phyloP scores from a whole-genome alignment of 164 flowering plant species.

The Litsea cubeba region DNA sequence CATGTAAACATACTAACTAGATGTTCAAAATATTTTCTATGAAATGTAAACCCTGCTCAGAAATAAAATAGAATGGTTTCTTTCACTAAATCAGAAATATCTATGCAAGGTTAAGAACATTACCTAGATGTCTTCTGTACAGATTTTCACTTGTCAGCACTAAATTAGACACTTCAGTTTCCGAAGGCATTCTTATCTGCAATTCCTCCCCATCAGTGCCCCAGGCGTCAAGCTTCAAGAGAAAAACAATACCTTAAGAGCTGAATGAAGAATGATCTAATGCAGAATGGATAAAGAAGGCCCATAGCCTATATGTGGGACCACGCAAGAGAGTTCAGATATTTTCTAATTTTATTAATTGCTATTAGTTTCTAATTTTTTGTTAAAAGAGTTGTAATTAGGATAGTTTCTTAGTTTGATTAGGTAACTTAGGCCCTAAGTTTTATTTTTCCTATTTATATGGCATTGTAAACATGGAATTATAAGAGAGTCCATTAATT shows the following conservation, averaged over 20 bases:
- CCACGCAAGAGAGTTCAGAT: too few relatives aligned
- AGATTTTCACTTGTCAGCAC: conserved; percentile 39
- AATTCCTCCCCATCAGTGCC: conserved; percentile 82
- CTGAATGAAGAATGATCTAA: background rate
- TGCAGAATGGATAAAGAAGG: background rate
- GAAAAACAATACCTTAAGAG: background rate
- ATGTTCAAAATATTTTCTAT: background rate
- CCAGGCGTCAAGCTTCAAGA: conserved; percentile 64
- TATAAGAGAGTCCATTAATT: too few relatives aligned
- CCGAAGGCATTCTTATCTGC: conserved; percentile 63
- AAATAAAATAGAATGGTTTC: too few relatives aligned
- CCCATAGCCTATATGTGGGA: background rate
- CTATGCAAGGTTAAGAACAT: background rate
- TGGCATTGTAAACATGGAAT: too few relatives aligned
- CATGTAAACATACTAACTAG: background rate
- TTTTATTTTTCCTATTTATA: too few relatives aligned
- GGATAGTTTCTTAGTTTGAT: too few relatives aligned
- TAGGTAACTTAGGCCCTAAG: too few relatives aligned
- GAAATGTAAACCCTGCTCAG: too few relatives aligned
- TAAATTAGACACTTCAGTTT: conserved; percentile 44
- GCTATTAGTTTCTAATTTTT: too few relatives aligned
- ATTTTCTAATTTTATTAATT: too few relatives aligned
- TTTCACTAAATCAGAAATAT: background rate
- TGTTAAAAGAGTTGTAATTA: too few relatives aligned
- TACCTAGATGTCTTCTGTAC: conserved; percentile 56